Evolutionary conservation across 2,329 filamentous ascomycete species (phyloP).

Genomic region (Pseudopithomyces chartarum): DNA sequence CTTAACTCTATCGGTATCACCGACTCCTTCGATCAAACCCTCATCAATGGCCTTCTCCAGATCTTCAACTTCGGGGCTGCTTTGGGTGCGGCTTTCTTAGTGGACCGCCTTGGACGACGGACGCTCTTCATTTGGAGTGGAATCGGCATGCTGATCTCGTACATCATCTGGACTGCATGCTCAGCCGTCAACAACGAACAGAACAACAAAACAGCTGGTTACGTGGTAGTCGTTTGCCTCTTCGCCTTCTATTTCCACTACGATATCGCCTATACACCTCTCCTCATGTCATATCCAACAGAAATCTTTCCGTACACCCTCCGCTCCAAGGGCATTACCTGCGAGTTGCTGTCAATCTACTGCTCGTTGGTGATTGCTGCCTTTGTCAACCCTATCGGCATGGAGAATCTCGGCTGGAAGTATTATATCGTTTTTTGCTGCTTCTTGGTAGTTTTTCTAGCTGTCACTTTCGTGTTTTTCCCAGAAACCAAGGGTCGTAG

Average conservation of each 20-base stretch:
- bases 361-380: conserved; percentile 54
- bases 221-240: conserved; percentile 11
- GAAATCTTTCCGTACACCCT: conserved; percentile 40
- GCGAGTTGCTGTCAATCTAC: conserved; percentile 42
- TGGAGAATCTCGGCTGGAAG: conserved; percentile 14
- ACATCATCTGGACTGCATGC: conserved; percentile 50
- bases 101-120: conserved; percentile 51
- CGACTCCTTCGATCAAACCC: conserved; percentile 34
- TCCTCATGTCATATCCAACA: conserved; percentile 32
- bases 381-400: conserved; percentile 20
- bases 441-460: conserved; percentile 57
- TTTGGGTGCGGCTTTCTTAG: conserved; percentile 11
- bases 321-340: conserved; percentile 28
- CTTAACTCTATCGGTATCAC: conserved; percentile 46
- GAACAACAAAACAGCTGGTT: neutral
- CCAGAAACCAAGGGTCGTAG: conserved; percentile 41
- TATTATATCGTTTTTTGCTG: conserved; percentile 51
- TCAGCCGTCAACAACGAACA: conserved; percentile 26
- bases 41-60: conserved; percentile 46
- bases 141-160: conserved; percentile 50
- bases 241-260: conserved; percentile 15
- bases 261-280: conserved; percentile 40
- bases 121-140: conserved; percentile 50
- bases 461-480: conserved; percentile 60
- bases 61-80: conserved; percentile 39